These are phyloP conservation scores for Bipolaris cookei DNA, from an alignment of 2,329 filamentous ascomycete species.

Conservation along the genomic window DNA sequence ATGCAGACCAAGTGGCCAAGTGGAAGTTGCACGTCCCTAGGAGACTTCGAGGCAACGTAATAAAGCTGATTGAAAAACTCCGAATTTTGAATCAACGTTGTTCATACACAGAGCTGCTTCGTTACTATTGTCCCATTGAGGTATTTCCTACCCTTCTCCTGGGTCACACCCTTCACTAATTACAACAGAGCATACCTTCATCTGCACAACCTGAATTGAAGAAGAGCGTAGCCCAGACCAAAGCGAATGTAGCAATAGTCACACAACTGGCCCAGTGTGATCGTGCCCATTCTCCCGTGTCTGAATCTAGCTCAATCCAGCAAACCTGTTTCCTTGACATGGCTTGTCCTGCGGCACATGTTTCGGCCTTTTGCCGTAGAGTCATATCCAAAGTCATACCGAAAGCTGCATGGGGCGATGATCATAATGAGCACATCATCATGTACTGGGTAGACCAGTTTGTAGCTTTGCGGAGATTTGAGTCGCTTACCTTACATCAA, in stretches of 20 bases:
- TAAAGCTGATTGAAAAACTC: slow-evolving; percentile 68
- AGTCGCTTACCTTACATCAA: slow-evolving; percentile 80
- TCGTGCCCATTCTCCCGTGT: slow-evolving; percentile 3
- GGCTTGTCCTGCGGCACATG: slow-evolving; percentile 69
- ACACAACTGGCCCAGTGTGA: slow-evolving; percentile 10
- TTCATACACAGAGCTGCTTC: slow-evolving; percentile 77
- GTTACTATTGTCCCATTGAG: slow-evolving; percentile 76
- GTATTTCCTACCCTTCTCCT: slow-evolving; percentile 11
- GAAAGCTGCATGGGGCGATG: slow-evolving; percentile 72
- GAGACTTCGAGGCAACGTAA: slow-evolving; percentile 68
- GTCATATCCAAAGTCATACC: slow-evolving; percentile 77
- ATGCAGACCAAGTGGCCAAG: slow-evolving; percentile 33
- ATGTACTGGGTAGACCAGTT: slow-evolving; percentile 78
- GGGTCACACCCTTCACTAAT: slow-evolving; percentile 19
- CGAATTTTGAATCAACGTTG: slow-evolving; percentile 76
- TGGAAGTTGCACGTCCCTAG: slow-evolving; percentile 61
- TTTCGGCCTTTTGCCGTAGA: slow-evolving; percentile 87
- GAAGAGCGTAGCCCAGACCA: slow-evolving; percentile 30
- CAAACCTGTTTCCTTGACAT: slow-evolving; percentile 63
- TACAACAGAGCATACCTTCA: slow-evolving; percentile 30
- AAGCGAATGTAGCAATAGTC: slow-evolving; percentile 10
- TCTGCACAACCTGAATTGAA: slow-evolving; percentile 37
- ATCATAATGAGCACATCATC: slow-evolving; percentile 68
- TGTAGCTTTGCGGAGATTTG: slow-evolving; percentile 77
- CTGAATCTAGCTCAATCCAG: slow-evolving; percentile 21